These are phyloP conservation scores for Saccharomycopsis oosterbeekiorum DNA, from an alignment of 805 yeast species.

Conservation along the genomic window DNA sequence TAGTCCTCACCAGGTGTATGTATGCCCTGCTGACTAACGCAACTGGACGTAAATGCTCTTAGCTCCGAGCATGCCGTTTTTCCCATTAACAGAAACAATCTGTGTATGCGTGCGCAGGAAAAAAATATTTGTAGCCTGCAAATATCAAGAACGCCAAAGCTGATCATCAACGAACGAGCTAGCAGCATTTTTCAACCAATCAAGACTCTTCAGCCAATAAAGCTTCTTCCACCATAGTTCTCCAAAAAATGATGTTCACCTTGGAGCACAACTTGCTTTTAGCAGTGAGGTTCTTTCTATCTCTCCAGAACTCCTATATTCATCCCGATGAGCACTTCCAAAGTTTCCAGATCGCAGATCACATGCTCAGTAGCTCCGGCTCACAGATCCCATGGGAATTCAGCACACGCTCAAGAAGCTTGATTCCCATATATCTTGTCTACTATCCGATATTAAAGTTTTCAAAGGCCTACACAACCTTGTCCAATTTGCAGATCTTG, in stretches of 20 bases:
- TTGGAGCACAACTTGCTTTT: background rate
- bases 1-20: too few relatives aligned
- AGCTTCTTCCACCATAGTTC: background rate
- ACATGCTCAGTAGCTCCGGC: slow-evolving; percentile 24
- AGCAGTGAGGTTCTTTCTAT: slow-evolving; percentile 1
- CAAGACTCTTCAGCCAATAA: background rate
- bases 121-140: too few relatives aligned
- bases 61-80: too few relatives aligned
- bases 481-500: slow-evolving; percentile 8
- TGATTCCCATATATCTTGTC: slow-evolving; percentile 52
- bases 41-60: too few relatives aligned
- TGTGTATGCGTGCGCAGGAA: too few relatives aligned
- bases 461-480: background rate
- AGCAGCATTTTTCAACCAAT: background rate
- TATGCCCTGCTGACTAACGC: too few relatives aligned
- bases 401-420: slow-evolving; percentile 42
- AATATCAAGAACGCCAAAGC: too few relatives aligned
- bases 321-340: slow-evolving; percentile 99
- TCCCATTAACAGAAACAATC: too few relatives aligned
- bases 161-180: too few relatives aligned
- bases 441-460: slow-evolving; percentile 57
- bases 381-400: slow-evolving; percentile 78
- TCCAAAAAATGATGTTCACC: background rate
- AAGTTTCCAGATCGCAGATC: slow-evolving; percentile 63
- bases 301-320: slow-evolving; percentile 64